These are phyloP conservation scores for Recurvomyces mirabilis DNA, from an alignment of 495 filamentous ascomycete genomes.

Conservation along the genomic window DNA sequence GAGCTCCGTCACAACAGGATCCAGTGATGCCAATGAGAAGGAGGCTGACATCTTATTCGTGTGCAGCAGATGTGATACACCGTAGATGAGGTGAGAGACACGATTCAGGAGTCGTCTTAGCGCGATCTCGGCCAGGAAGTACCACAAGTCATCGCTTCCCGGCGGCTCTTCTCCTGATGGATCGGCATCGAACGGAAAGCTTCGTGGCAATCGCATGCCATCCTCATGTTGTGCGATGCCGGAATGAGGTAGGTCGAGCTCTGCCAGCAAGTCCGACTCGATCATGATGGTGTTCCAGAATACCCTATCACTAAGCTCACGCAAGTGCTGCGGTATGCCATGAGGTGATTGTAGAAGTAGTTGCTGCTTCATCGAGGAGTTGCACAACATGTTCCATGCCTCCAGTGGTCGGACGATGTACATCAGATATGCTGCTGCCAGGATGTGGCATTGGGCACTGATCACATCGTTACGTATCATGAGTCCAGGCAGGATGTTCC, in stretches of 20 bases:
- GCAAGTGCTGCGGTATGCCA: slow-evolving; percentile 53
- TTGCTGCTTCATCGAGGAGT: slow-evolving; percentile 70
- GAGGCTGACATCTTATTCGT: slow-evolving; percentile 31
- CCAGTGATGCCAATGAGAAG: slow-evolving; percentile 50
- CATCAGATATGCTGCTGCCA: slow-evolving; percentile 70
- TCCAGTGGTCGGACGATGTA: slow-evolving; percentile 71
- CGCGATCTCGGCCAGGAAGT: slow-evolving; percentile 73
- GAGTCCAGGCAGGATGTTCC: slow-evolving; percentile 61
- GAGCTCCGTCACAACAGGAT: slow-evolving; percentile 66
- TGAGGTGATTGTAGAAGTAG: slow-evolving; percentile 60
- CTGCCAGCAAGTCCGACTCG: slow-evolving; percentile 70
- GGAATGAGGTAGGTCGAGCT: slow-evolving; percentile 70
- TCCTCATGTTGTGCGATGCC: slow-evolving; percentile 74
- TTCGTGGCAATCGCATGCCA: slow-evolving; percentile 61
- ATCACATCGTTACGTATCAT: slow-evolving; percentile 70
- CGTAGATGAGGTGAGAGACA: slow-evolving; percentile 72
- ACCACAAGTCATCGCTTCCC: slow-evolving; percentile 69
- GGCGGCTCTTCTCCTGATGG: slow-evolving; percentile 34
- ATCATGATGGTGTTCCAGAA: slow-evolving; percentile 78
- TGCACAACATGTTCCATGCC: slow-evolving; percentile 70
- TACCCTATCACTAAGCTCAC: slow-evolving; percentile 61
- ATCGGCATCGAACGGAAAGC: slow-evolving; percentile 49
- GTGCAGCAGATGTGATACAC: slow-evolving; percentile 47
- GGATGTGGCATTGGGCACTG: slow-evolving; percentile 65
- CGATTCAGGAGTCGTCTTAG: slow-evolving; percentile 64